These are phyloP conservation scores for Boletellus deceptivus DNA, from an alignment of 1,284 basidiomycete genomes.

Conservation along the genomic window DNA sequence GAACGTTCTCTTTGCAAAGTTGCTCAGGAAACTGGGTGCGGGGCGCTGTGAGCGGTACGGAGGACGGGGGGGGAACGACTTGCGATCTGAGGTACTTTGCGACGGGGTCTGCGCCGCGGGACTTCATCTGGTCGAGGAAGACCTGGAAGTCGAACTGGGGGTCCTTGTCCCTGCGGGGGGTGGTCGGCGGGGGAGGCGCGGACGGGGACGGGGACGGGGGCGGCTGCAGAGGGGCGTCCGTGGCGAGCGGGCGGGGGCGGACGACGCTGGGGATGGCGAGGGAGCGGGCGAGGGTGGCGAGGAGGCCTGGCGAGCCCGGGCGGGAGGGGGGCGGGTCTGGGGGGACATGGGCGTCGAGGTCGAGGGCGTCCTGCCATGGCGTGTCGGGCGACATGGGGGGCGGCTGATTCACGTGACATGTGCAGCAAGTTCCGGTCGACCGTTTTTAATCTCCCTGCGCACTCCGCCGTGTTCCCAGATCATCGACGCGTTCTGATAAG, in stretches of 20 bases:
- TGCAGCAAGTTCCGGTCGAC: background rate
- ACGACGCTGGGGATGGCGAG: slow-evolving; percentile 48
- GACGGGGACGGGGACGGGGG: background rate
- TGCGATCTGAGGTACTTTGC: slow-evolving; percentile 91
- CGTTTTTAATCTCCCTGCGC: slow-evolving; percentile 16
- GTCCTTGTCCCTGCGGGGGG: slow-evolving; percentile 28
- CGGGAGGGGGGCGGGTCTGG: too few relatives aligned
- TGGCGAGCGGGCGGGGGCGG: too few relatives aligned
- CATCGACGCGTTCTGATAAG: slow-evolving; percentile 5
- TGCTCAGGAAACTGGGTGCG: slow-evolving; percentile 74
- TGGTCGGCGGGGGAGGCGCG: background rate
- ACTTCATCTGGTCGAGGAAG: slow-evolving; percentile 90
- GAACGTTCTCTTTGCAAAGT: slow-evolving; percentile 87
- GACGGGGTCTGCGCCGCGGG: slow-evolving; percentile 80
- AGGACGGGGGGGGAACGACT: slow-evolving; percentile 28
- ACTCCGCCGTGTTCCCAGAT: slow-evolving; percentile 2
- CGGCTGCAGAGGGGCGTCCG: too few relatives aligned
- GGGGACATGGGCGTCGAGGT: too few relatives aligned
- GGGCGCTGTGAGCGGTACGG: background rate
- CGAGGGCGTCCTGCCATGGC: too few relatives aligned
- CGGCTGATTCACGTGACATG: background rate
- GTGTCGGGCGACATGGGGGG: too few relatives aligned
- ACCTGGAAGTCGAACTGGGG: slow-evolving; percentile 79
- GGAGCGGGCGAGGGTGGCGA: slow-evolving; percentile 61
- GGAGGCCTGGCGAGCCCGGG: slow-evolving; percentile 35